phyloP scores from a whole-genome alignment of 2,329 filamentous ascomycete species.

The Sarocladiaceae sp. region DNA sequence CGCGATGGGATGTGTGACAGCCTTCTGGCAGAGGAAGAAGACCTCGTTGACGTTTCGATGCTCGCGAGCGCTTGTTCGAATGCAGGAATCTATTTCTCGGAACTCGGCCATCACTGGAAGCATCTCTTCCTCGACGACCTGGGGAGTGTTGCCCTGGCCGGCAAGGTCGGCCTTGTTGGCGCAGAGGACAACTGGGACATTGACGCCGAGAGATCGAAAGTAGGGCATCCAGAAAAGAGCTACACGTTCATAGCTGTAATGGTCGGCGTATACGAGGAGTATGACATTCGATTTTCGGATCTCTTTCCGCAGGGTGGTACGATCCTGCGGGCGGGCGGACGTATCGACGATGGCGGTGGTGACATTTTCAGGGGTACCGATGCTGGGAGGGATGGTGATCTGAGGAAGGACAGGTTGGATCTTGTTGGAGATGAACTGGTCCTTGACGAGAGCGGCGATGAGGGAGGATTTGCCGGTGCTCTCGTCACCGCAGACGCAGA shows the following conservation, averaged over 20 bases:
- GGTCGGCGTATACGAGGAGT: slow-evolving; percentile 91
- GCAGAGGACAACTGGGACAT: slow-evolving; percentile 92
- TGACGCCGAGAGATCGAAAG: slow-evolving; percentile 95
- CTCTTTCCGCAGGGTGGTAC: slow-evolving; percentile 83
- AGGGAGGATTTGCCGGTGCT: slow-evolving; percentile 90
- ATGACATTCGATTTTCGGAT: slow-evolving; percentile 97
- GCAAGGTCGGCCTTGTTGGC: slow-evolving; percentile 95
- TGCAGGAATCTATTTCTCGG: slow-evolving; percentile 97
- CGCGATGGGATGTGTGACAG: slow-evolving; percentile 93
- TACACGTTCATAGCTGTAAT: slow-evolving; percentile 97
- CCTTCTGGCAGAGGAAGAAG: slow-evolving; percentile 97
- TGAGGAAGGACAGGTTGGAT: slow-evolving; percentile 92
- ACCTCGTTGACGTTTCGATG: slow-evolving; percentile 93
- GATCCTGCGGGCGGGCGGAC: slow-evolving; percentile 88
- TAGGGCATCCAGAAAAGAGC: slow-evolving; percentile 98
- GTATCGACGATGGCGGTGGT: slow-evolving; percentile 98
- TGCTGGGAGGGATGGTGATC: slow-evolving; percentile 88
- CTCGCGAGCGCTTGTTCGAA: slow-evolving; percentile 85
- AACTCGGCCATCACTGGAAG: slow-evolving; percentile 97
- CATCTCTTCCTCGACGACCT: slow-evolving; percentile 95
- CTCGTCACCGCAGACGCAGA: slow-evolving; percentile 95
- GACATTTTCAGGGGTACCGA: slow-evolving; percentile 92
- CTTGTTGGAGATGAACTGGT: slow-evolving; percentile 91
- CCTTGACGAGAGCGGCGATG: slow-evolving; percentile 93
- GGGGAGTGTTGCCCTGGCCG: slow-evolving; percentile 66